Conservation (phyloP, 148 eudicot genomes). For the Spergularia bocconei region DNA sequence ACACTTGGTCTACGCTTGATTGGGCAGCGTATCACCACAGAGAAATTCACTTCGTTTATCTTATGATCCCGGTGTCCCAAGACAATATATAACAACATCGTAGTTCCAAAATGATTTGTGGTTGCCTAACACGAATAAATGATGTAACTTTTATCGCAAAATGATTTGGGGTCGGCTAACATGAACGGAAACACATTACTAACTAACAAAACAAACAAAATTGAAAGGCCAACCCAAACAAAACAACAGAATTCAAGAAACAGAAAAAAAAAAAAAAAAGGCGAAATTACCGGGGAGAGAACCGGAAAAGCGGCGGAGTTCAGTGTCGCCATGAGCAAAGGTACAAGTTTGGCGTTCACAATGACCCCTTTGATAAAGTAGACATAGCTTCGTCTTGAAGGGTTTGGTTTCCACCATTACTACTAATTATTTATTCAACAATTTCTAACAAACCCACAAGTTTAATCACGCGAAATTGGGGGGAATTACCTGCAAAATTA, state of each 20-base stretch:
- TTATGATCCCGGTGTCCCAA: background rate
- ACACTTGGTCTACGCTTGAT: too few species aligned
- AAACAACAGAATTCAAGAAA: background rate
- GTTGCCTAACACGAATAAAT: too few species aligned
- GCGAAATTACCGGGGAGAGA: slow-evolving; percentile 48
- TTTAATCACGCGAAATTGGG: too few species aligned
- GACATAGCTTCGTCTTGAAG: slow-evolving; percentile 77
- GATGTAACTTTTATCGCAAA: too few species aligned
- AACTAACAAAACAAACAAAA: background rate
- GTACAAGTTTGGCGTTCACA: slow-evolving; percentile 74
- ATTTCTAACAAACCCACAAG: too few species aligned
- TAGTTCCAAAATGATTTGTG: too few species aligned
- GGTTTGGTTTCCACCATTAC: slow-evolving; percentile 64
- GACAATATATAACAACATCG: background rate
- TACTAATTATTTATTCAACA: background rate
- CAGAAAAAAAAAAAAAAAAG: slow-evolving; percentile 2
- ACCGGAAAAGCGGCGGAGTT: slow-evolving; percentile 59
- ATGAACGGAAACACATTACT: background rate
- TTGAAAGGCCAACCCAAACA: too few species aligned
- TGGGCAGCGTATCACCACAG: too few species aligned
- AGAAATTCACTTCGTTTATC: background rate
- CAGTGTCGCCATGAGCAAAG: slow-evolving; percentile 77
- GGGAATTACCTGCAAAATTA: too few species aligned
- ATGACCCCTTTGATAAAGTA: slow-evolving; percentile 54
- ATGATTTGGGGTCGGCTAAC: background rate